Percentiles rank a stretch among this genome's conserved stretches.
Evolutionary conservation across 176 grass and related monocot species (phyloP).

Genomic region (Oryza glumipatula): DNA sequence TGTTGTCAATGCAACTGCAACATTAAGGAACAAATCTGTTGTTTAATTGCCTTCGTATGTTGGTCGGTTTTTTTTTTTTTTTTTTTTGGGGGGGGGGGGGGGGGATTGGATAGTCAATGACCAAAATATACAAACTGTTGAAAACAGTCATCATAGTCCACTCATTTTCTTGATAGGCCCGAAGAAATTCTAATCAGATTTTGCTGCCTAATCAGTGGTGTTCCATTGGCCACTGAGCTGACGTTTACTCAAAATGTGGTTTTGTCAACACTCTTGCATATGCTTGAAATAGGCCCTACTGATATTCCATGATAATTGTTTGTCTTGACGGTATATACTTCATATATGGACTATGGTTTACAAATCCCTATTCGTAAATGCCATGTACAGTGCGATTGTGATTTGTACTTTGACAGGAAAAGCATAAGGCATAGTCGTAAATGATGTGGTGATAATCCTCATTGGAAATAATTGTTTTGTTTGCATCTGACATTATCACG

Average conservation of each 20-base stretch:
- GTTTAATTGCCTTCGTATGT: not conserved
- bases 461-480: not conserved
- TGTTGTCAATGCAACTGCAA: not conserved
- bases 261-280: not conserved
- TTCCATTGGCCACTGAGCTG: not conserved
- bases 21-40: not conserved
- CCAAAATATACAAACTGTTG: not conserved
- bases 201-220: not conserved
- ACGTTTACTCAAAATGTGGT: not conserved
- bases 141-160: not conserved
- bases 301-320: not conserved
- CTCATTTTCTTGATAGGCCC: not conserved
- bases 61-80: not conserved
- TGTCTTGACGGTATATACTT: not conserved
- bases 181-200: constrained; percentile 7
- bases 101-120: not conserved
- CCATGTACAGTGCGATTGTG: not conserved
- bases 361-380: not conserved
- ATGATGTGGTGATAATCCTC: not conserved
- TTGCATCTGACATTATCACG: constrained; percentile 12
- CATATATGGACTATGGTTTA: not conserved
- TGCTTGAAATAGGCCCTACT: not conserved
- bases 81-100: too few relatives aligned
- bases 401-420: not conserved
- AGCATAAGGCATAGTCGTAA: constrained; percentile 7